Conservation (phyloP, 1,284 basidiomycete species). For the Fomitiporia mediterranea region DNA sequence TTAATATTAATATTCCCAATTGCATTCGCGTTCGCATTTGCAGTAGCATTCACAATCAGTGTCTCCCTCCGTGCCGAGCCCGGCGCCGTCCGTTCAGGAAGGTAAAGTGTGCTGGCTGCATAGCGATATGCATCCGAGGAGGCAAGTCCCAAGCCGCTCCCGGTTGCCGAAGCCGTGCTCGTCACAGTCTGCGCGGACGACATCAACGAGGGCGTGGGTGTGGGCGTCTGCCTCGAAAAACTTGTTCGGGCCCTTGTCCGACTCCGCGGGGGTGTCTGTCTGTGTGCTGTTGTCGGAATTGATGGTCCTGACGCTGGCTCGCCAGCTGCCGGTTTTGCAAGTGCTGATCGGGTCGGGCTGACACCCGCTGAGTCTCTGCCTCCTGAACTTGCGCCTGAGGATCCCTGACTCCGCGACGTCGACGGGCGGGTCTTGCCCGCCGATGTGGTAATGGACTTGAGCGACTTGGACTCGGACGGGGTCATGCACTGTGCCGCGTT, state of each 20-base stretch:
- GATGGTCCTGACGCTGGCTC: neutral
- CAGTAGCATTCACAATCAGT: neutral
- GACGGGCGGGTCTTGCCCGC: neutral
- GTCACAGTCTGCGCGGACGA: neutral
- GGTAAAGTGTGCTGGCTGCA: neutral
- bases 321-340: neutral
- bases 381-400: neutral
- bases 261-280: neutral
- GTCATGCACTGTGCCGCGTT: neutral
- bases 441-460: conserved; percentile 1
- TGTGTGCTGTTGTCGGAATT: neutral
- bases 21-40: neutral
- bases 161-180: neutral
- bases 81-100: too few species aligned
- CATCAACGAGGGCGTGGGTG: neutral
- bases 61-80: neutral
- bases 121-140: neutral
- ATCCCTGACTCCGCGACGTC: neutral
- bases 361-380: neutral
- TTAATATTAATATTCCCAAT: neutral
- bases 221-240: neutral
- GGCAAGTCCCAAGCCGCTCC: neutral
- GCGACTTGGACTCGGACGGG: neutral
- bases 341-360: neutral
- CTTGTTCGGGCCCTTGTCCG: neutral